Base-by-base conservation (phyloP, 1,139 yeast genomes). In the Eremothecium coryli region DNA sequence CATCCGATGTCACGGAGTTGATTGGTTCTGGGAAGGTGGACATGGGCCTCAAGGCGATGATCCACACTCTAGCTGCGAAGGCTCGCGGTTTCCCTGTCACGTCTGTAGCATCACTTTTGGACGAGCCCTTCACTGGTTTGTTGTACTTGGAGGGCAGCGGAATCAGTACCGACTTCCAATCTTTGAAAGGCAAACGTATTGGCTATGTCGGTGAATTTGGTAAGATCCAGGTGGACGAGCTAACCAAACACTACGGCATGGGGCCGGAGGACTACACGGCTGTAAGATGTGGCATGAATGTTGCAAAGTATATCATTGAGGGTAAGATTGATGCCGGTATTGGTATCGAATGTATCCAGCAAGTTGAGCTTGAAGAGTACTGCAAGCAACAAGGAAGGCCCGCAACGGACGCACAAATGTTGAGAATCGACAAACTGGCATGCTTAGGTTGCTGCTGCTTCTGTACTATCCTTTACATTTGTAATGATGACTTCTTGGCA, bases 161-260 rank as follows among this genome's bases (percentile, higher is more conserved):
- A 12, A 66, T 71, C 46, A 68, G 73, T 26, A 49, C 64, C 9
- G 75, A 71, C 50, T 71, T 71, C 58, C 57, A 54, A 29, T 67
- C 73, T 10, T 61, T 71, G 46, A 70, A 66, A 45, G 76, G 76
- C 14, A 71, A 70, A 52, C 58, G 60, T 32, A 69, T 71, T 44
- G 76, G 76, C 12, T 71, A 71, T 48, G 76, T 71, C 29, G 77
- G 76, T 22, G 76, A 71, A 47, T 71, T 71, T 48, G 77, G 77
- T 31, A 71, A 71, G 55, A 71, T 71, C 44, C 77, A 71, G 52
- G 57, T 71, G 36, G 76, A 71, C 45, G 77, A 71, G 49, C 60
- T 71, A 46, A 69, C 75, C 43, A 65, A 67, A 44, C 70, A 70
- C 52, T 70, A 66, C 44, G 75, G 75, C 24, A 68, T 71, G 74